phyloP scores from a whole-genome alignment of 768 basidiomycete species.

The Pholiota microspora region DNA sequence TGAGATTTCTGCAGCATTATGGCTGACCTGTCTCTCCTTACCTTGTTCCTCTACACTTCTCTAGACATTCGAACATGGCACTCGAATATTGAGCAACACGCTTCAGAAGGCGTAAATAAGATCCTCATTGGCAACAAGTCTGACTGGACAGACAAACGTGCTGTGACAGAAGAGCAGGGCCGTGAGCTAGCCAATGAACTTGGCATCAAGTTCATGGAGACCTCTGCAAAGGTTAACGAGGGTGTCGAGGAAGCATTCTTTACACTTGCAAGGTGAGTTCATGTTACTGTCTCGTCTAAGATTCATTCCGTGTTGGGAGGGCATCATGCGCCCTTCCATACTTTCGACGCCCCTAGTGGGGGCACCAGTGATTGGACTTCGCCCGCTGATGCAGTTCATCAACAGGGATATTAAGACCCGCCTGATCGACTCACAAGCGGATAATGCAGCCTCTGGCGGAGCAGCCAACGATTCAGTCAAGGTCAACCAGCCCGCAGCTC shows the following conservation, averaged over 20 bases:
- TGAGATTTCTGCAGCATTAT: neutral
- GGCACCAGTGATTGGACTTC: too few relatives aligned
- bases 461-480: conserved; percentile 58
- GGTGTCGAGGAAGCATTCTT: conserved; percentile 99
- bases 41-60: neutral
- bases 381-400: neutral
- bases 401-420: conserved; percentile 94
- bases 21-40: neutral
- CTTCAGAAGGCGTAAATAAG: conserved; percentile 99
- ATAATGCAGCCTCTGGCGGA: conserved; percentile 39
- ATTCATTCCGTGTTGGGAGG: too few relatives aligned
- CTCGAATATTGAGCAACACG: conserved; percentile 96
- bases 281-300: neutral
- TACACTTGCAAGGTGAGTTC: conserved; percentile 78
- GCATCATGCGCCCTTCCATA: too few relatives aligned
- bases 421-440: conserved; percentile 90
- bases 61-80: conserved; percentile 98
- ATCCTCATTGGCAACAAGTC: conserved; percentile 99
- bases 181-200: conserved; percentile 90
- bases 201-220: conserved; percentile 97
- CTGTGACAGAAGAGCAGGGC: conserved; percentile 89
- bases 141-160: conserved; percentile 96
- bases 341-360: too few relatives aligned
- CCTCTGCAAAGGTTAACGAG: conserved; percentile 94
- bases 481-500: conserved; percentile 58